These are phyloP conservation scores for Dujonia santamariae DNA, from an alignment of 1,139 yeast genomes.

Conservation along the genomic window DNA sequence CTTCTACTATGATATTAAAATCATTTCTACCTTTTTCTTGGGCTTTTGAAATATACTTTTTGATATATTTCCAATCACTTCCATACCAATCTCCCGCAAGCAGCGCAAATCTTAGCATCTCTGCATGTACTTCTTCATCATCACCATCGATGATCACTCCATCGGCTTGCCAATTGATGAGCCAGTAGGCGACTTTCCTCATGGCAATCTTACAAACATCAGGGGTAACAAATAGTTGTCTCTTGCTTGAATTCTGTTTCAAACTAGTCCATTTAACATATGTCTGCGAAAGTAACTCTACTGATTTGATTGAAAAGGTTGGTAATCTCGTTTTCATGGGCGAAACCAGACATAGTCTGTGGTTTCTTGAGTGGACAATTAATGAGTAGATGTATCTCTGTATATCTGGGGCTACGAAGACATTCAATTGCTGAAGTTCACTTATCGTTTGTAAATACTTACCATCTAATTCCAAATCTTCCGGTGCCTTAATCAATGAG, in stretches of 20 bases:
- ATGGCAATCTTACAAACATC: conserved; percentile 38
- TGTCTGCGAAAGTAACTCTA: conserved; percentile 24
- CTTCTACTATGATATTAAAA: conserved; percentile 37
- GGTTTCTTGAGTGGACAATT: conserved; percentile 37
- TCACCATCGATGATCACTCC: conserved; percentile 11
- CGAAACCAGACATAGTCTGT: conserved; percentile 38
- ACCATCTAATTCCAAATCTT: too few relatives aligned
- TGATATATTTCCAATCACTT: conserved; percentile 37
- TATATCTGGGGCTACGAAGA: conserved; percentile 35
- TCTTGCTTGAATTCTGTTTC: background rate
- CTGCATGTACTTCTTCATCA: conserved; percentile 2
- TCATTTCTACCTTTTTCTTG: conserved; percentile 16
- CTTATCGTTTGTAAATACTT: background rate
- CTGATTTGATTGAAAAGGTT: conserved; percentile 29
- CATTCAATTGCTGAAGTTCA: conserved; percentile 9
- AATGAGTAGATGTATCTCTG: conserved; percentile 38
- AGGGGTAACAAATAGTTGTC: conserved; percentile 32
- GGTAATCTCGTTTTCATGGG: conserved; percentile 36
- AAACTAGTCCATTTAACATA: conserved; percentile 27
- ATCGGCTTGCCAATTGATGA: conserved; percentile 41
- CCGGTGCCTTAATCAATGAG: conserved; percentile 8
- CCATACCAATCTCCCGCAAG: conserved; percentile 50
- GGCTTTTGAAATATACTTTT: conserved; percentile 24
- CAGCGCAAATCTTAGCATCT: conserved; percentile 23
- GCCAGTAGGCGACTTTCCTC: conserved; percentile 46